Base-by-base conservation (phyloP, 768 basidiomycete species). In the Tephrocybe sp. region DNA sequence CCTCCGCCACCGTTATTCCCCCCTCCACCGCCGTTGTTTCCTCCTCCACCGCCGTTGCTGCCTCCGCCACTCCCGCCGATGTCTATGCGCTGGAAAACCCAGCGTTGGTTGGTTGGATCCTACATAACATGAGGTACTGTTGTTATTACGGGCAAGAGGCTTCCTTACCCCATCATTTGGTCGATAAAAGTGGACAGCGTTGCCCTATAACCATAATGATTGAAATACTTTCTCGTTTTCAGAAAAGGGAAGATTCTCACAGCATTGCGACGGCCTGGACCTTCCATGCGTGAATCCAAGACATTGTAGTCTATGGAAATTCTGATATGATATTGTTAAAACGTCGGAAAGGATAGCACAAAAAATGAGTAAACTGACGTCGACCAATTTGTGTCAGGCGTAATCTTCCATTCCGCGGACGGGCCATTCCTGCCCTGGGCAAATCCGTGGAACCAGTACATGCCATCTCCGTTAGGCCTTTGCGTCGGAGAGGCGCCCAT, bases 391-490 rank as follows among this genome's bases (percentile, higher is more conserved):
- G 4, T 36, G 26, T 14, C 17, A 17, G 23, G 4, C 11, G 14
- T 45, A 31, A 45, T 45, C 11, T 10, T 45, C 44, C 44, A 45
- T n/a, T 45, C 32, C 5, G 22, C 44, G 9, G 44, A 19, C 8
- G 17, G 23, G 44, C 44, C 31, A 19, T 14, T 6, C 9, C 34
- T 26, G 44, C 44, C 44, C 31, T 45, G 40, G 13, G 40, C 40
- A 23, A 35, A 35, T 22, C 34, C 46, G 34, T 48, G 9, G 44
- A 23, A 45, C 44, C 44, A 45, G 19, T 45, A 45, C 26, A 23
- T 22, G 13, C 44, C 44, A 33, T 45, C 26, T 13, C 44, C 44
- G 34, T 45, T 45, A 3, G 44, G 20, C 17, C 19, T 30, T 6
- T n/a, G 5, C 20, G 31, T 48, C 5, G 46, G 46, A 12, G 33